Conservation (phyloP, 805 yeast genomes). For the Ogataea saltuana region DNA sequence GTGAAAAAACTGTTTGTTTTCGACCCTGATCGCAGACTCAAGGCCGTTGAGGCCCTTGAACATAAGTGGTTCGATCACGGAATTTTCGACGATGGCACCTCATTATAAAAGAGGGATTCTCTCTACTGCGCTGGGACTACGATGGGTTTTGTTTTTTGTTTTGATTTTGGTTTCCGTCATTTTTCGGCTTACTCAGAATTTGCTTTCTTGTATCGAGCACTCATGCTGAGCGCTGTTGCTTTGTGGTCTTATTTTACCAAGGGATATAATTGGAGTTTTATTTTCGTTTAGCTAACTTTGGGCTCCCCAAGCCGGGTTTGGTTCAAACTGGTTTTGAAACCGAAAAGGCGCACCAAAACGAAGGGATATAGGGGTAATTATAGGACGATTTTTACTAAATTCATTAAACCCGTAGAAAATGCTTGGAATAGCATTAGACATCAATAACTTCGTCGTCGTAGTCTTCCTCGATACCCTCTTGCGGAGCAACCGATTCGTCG, state of each 20-base stretch:
- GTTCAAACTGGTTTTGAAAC: background rate
- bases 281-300: constrained; percentile 2
- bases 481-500: too few relatives aligned
- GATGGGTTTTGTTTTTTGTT: background rate
- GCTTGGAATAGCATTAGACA: too few relatives aligned
- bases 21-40: constrained; percentile 51
- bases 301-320: background rate
- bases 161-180: background rate
- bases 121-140: background rate
- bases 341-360: too few relatives aligned
- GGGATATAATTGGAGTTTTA: constrained; percentile 13
- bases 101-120: constrained; percentile 1
- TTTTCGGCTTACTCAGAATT: constrained; percentile 3
- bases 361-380: too few relatives aligned
- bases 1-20: constrained; percentile 49
- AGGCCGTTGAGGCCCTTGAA: constrained; percentile 54
- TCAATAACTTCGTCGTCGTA: constrained; percentile 11
- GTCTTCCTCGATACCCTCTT: too few relatives aligned
- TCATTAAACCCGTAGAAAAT: too few relatives aligned
- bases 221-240: background rate
- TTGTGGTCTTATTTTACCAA: constrained; percentile 9
- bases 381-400: too few relatives aligned
- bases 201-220: constrained; percentile 2
- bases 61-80: constrained; percentile 79
- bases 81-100: constrained; percentile 54